These are phyloP conservation scores for Senna siamea DNA, from an alignment of 306 rosid species.

Conservation along the genomic window DNA sequence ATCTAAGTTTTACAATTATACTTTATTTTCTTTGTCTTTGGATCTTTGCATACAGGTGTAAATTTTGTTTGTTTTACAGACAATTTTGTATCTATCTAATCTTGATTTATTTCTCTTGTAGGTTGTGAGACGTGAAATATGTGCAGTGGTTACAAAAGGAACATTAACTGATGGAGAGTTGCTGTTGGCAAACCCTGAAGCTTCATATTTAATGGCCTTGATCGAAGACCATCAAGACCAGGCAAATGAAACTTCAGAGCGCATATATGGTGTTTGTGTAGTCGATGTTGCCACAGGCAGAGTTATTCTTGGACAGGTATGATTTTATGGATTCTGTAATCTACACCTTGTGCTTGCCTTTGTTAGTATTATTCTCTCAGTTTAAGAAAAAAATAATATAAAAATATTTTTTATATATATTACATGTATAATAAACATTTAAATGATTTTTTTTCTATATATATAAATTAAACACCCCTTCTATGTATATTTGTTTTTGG, in stretches of 20 bases:
- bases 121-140: conserved; percentile 97
- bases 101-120: conserved; percentile 38
- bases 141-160: conserved; percentile 90
- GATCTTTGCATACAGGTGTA: background rate
- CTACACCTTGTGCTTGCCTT: too few relatives aligned
- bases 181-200: conserved; percentile 81
- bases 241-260: conserved; percentile 52
- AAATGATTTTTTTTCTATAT: too few relatives aligned
- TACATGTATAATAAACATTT: too few relatives aligned
- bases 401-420: too few relatives aligned
- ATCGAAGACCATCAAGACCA: conserved; percentile 59
- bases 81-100: conserved; percentile 4
- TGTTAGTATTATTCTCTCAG: too few relatives aligned
- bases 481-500: too few relatives aligned
- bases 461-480: too few relatives aligned
- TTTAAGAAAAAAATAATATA: too few relatives aligned
- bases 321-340: background rate
- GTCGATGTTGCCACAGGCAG: conserved; percentile 84
- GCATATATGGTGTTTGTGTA: conserved; percentile 75
- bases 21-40: background rate
- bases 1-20: too few relatives aligned
- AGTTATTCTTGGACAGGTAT: conserved; percentile 90
- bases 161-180: conserved; percentile 89
- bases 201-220: conserved; percentile 87
- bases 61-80: too few relatives aligned